Conservation (phyloP, 768 basidiomycete species). For the Cystoderma amianthinum region DNA sequence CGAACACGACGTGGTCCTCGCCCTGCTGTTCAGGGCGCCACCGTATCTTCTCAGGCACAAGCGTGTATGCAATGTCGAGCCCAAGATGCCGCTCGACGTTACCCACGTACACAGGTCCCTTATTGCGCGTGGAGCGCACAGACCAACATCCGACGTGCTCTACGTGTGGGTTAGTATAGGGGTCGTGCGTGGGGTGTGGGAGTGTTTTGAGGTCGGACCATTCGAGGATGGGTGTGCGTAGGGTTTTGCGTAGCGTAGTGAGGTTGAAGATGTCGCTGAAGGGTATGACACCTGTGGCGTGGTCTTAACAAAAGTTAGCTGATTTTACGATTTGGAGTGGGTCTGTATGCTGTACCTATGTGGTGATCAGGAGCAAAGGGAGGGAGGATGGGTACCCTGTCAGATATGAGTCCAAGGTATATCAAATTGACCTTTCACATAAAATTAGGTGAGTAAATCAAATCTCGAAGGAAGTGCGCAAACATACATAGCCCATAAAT, state of each 20-base stretch:
- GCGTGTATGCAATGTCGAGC: conserved; percentile 27
- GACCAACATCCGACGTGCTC: conserved; percentile 27
- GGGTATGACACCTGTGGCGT: conserved; percentile 20
- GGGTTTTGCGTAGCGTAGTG: conserved; percentile 21
- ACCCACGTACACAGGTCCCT: conserved; percentile 16
- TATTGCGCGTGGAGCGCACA: conserved; percentile 13
- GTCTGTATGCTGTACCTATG: conserved; percentile 17
- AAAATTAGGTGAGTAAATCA: no score
- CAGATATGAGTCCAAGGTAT: conserved; percentile 36
- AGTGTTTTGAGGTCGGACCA: conserved; percentile 40
- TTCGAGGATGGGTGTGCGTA: conserved; percentile 35
- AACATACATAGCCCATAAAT: conserved; percentile 14
- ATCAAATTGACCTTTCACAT: conserved; percentile 39
- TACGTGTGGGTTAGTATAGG: conserved; percentile 8
- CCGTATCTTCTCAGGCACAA: conserved; percentile 18
- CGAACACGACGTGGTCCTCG: conserved; percentile 13
- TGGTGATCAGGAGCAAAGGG: conserved; percentile 37
- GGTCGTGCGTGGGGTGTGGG: conserved; percentile 11
- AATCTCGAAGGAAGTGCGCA: neutral
- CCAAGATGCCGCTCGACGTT: conserved; percentile 22
- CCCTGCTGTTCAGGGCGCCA: conserved; percentile 12
- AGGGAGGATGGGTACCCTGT: conserved; percentile 39
- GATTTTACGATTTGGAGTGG: neutral
- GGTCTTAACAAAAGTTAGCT: conserved; percentile 11
- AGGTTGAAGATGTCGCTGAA: conserved; percentile 41